A percentile compares a stretch with the other conserved stretches of the same genome.
Evolutionary conservation across 2,329 filamentous ascomycete genomes (phyloP).

Genomic region (Pyrenochaeta sp.): DNA sequence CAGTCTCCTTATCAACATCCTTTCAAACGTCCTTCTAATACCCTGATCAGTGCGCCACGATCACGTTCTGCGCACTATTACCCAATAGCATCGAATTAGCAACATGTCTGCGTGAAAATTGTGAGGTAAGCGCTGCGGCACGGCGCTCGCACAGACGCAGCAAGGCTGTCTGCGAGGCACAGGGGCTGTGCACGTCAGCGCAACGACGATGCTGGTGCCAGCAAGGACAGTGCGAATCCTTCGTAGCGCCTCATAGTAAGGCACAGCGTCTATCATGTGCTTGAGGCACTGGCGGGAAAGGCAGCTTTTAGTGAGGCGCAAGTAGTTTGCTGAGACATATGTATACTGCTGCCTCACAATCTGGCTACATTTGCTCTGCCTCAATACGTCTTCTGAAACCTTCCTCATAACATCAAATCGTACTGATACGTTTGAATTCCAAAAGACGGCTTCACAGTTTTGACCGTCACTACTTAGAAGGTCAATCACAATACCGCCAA

Average conservation of each 20-base stretch:
- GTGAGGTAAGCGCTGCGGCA: slow-evolving; percentile 3
- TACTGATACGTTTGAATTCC: too few species aligned
- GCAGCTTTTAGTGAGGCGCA: slow-evolving; percentile 1
- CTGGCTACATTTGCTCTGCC: neutral
- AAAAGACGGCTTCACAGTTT: neutral
- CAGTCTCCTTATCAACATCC: neutral
- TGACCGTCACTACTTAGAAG: neutral
- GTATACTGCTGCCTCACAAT: slow-evolving; percentile 4
- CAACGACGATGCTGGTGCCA: slow-evolving; percentile 3
- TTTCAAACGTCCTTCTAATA: neutral
- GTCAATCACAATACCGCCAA: too few species aligned
- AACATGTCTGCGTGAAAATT: neutral
- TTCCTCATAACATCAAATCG: neutral
- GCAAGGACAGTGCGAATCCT: slow-evolving; percentile 1
- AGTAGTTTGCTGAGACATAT: slow-evolving; percentile 1
- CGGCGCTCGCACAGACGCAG: neutral
- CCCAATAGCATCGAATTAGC: neutral
- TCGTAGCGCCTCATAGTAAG: neutral
- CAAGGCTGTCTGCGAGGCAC: slow-evolving; percentile 6
- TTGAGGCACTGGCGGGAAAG: slow-evolving; percentile 10
- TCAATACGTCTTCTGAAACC: neutral
- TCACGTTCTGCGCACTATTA: neutral
- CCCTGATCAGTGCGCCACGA: neutral
- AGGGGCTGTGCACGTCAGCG: slow-evolving; percentile 6
- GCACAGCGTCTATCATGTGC: neutral